Base-by-base conservation (phyloP, 2,329 filamentous ascomycete species). In the Nigrospora osmanthi region DNA sequence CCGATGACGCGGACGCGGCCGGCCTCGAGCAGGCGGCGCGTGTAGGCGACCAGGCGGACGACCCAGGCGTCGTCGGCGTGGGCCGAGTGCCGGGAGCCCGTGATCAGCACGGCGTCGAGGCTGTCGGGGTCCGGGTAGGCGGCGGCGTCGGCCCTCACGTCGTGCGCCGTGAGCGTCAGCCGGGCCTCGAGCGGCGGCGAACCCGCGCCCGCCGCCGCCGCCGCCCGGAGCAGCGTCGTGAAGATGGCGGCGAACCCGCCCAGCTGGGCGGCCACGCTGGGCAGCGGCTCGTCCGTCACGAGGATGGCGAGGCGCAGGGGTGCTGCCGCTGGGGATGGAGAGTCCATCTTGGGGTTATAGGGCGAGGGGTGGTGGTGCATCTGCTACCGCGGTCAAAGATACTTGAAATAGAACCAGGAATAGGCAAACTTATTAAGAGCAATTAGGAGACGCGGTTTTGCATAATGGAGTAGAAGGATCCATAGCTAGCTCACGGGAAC, bases 31-130 rank as follows among this genome's bases (percentile, higher is more conserved):
- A 85, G 70, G 6, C 65, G 54, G 51, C 73, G 69, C 43, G 76
- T 80, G 56, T 81, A 95, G 2, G 81, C 79, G 15, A 89, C 82
- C 1, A 95, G 73, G 44, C 76, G 80, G 35, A 82, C 50, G 50
- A 93, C 90, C 89, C 88, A 95, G 0, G 81, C 76, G 41, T 80
- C 73, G 53, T 83, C 69, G 49, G 86, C 86, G 58, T 84, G 91
- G 0, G 87, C 79, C 57, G 86, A 85, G 66, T 83, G 71, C 61
- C 80, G 85, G 73, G 73, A 76, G 6, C 91, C 90, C 0, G 85
- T 87, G 49, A 96, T 76, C 35, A 96, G 71, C 32, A 97, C 69
- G 46, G 85, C 90, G 70, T 96, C 91, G 48, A 96, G 68, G 36
- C 82, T 70, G 31, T 85, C 79, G 34, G 93, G 69, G 3, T 76